Base-by-base conservation (phyloP, 2,329 filamentous ascomycete genomes). In the Thelonectria rubi region DNA sequence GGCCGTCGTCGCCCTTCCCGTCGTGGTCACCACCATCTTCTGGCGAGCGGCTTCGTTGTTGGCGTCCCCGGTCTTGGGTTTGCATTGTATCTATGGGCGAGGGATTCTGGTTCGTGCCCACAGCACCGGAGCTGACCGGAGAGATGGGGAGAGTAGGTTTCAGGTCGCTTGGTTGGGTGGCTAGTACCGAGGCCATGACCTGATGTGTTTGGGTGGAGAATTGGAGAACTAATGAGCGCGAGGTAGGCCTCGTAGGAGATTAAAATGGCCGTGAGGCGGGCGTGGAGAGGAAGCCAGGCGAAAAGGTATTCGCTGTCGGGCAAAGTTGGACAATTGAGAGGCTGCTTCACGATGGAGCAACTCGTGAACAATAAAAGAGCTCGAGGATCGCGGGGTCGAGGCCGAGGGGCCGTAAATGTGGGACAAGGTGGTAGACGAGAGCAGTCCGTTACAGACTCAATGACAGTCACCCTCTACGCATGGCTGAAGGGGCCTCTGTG, bases 11-110 rank as follows among this genome's bases (percentile, higher is more conserved):
- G 20, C 77, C 77, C 34, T 76, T 78, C 46, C 73, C 76, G 62
- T 81, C 80, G 43, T 77, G 77, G 24, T 78, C 75, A 47, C 79
- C 77, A 17, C 76, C 75, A 64, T 79, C 78, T 60, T 79, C 78
- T 14, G 76, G 75, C 14, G 81, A 80, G 56, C 76, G 78, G 62
- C 79, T 81, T 63, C 78, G 75, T 30, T 73, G 77, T 30, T 47
- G 45, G 12, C 79, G 78, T 11, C 77, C 78, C 49, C 79, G 75
- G 40, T 78, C 79, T 18, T 65, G 56, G 42, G 60, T 49, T 58
- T 69, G 65, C 63, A 56, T 79, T 72, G 43, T 76, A 73, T 62
- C 83, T 24, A 65, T 56, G 24, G 71, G 72, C 40, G 70, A 72
- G 20, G 58, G 26, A 75, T 76, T 81, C 65, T 82, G 79, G 39